These are phyloP conservation scores for Phylloporus rhodoxanthus DNA, from an alignment of 768 basidiomycete species.

Conservation along the genomic window DNA sequence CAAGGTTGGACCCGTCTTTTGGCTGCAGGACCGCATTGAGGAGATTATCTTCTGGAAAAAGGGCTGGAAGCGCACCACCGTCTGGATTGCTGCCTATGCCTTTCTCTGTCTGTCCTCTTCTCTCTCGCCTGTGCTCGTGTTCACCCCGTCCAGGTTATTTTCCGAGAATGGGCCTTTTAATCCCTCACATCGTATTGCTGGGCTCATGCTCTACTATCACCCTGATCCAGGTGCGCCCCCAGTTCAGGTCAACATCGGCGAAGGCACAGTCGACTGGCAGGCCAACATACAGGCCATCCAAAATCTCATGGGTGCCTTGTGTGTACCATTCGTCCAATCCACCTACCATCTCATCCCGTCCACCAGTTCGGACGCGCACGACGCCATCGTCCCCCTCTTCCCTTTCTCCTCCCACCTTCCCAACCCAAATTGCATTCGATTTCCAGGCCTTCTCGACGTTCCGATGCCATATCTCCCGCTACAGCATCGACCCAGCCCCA, in stretches of 20 bases:
- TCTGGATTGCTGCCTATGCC: constrained; percentile 72
- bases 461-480: background rate
- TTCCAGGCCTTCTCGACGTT: constrained; percentile 26
- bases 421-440: constrained; percentile 37
- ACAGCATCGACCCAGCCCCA: constrained; percentile 7
- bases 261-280: constrained; percentile 75
- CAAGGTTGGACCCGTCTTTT: constrained; percentile 46
- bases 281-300: constrained; percentile 87
- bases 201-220: constrained; percentile 63
- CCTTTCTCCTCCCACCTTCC: constrained; percentile 42
- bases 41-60: constrained; percentile 80
- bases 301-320: constrained; percentile 85
- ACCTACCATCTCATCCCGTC: background rate
- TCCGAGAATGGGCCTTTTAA: constrained; percentile 61
- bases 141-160: constrained; percentile 53
- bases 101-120: constrained; percentile 55
- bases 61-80: constrained; percentile 26
- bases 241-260: constrained; percentile 37
- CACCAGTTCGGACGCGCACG: constrained; percentile 56
- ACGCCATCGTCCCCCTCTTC: constrained; percentile 46
- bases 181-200: constrained; percentile 62
- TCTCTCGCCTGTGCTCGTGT: background rate
- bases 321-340: constrained; percentile 21
- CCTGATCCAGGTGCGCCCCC: constrained; percentile 36
- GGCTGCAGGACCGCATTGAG: constrained; percentile 84